These are phyloP conservation scores for Cubamyces sp. DNA, from an alignment of 768 basidiomycete species.

Conservation along the genomic window DNA sequence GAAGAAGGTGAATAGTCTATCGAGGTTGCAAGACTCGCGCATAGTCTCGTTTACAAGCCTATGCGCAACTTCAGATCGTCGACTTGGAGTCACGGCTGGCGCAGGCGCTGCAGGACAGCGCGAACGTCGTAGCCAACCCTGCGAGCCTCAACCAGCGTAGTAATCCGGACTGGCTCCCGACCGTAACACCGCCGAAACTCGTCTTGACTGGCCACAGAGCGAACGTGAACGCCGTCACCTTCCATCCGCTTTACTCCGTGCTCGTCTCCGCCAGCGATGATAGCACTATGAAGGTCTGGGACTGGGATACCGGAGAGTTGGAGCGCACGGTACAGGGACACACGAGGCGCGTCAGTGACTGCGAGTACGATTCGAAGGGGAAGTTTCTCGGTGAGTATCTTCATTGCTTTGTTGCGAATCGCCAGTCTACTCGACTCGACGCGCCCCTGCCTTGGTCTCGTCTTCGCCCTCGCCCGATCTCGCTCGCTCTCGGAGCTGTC, in stretches of 20 bases:
- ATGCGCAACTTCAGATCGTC: conserved; percentile 51
- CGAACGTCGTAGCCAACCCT: conserved; percentile 37
- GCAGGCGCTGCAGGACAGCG: conserved; percentile 52
- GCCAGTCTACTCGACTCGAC: too few species aligned
- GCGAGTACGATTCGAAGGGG: conserved; percentile 57
- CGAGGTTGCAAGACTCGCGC: not conserved
- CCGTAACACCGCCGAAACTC: conserved; percentile 49
- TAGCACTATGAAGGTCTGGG: conserved; percentile 60
- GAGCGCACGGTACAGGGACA: conserved; percentile 61
- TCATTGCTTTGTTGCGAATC: not conserved
- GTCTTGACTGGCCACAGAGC: conserved; percentile 50
- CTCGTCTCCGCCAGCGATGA: conserved; percentile 57
- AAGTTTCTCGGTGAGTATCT: conserved; percentile 44
- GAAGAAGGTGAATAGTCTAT: conserved; percentile 67
- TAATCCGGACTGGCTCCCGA: conserved; percentile 57
- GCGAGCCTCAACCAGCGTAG: conserved; percentile 39
- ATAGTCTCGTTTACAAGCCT: not conserved
- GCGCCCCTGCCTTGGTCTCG: too few species aligned
- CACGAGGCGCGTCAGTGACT: conserved; percentile 57
- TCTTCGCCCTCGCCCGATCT: too few species aligned
- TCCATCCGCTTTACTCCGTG: conserved; percentile 54
- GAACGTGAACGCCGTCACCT: conserved; percentile 41
- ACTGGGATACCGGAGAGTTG: conserved; percentile 62
- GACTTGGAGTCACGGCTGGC: conserved; percentile 61
- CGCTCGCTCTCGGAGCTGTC: too few species aligned